phyloP scores from a whole-genome alignment of 208 protist species.

The Leishmania tropica region DNA sequence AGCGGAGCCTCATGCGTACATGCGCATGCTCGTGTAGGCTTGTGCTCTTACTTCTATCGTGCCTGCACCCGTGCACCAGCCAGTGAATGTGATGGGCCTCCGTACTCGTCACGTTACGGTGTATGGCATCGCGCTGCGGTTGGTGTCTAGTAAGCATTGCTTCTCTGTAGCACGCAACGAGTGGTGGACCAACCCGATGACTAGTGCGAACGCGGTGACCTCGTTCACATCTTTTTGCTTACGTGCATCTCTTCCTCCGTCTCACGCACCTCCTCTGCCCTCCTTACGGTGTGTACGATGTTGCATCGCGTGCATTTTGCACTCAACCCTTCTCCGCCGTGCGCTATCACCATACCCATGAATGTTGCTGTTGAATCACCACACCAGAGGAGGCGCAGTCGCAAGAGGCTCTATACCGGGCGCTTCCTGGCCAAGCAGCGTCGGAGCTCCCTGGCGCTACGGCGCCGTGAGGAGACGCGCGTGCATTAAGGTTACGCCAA shows the following conservation, averaged over 20 bases:
- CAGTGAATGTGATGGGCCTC: background rate
- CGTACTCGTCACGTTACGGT: background rate
- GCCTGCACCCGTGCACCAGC: background rate
- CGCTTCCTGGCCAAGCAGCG: background rate
- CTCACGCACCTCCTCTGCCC: background rate
- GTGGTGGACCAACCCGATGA: background rate
- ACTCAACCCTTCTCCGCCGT: background rate
- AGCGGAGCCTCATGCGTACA: too few relatives aligned
- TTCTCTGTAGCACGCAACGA: background rate
- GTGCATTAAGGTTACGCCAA: background rate
- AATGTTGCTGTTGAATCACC: background rate
- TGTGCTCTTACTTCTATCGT: background rate
- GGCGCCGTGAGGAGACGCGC: background rate
- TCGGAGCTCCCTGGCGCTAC: background rate
- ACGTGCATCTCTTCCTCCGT: background rate
- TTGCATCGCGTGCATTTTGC: background rate
- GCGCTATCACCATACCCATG: background rate
- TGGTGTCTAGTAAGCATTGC: background rate
- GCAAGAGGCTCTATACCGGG: background rate
- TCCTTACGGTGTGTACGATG: background rate
- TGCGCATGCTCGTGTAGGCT: background rate
- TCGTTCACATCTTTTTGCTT: background rate
- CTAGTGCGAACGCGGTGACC: background rate
- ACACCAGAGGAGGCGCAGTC: background rate
- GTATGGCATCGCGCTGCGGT: background rate